Conservation (phyloP, 257 asterid species). For the Solanum pimpinellifolium region DNA sequence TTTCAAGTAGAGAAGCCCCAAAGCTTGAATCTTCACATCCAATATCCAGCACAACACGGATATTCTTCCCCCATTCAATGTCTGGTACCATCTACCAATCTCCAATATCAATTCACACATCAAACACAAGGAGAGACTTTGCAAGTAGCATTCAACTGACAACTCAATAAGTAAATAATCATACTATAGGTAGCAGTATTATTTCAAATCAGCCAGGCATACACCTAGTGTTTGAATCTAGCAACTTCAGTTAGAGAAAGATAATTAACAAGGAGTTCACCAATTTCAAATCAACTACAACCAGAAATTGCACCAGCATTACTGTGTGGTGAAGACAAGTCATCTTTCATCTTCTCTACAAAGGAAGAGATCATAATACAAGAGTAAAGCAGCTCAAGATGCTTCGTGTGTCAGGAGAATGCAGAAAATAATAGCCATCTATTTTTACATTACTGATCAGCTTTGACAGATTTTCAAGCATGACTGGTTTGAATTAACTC, state of each 20-base stretch:
- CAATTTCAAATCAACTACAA: background rate
- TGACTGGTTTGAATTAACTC: background rate
- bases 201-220: background rate
- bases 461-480: background rate
- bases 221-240: background rate
- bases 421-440: background rate
- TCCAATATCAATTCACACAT: conserved; percentile 12
- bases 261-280: background rate
- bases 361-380: background rate
- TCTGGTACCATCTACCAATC: conserved; percentile 87
- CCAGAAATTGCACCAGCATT: background rate
- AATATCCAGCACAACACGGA: conserved; percentile 70
- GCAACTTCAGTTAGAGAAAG: background rate
- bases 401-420: background rate
- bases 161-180: background rate
- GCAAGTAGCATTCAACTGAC: background rate
- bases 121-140: background rate
- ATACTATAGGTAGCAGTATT: background rate
- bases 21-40: conserved; percentile 91
- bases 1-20: conserved; percentile 59
- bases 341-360: background rate
- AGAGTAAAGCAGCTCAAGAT: background rate
- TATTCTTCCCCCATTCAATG: conserved; percentile 94
- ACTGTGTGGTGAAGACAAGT: background rate
- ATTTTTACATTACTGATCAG: background rate